Evolutionary conservation across 1,139 yeast genomes (phyloP), one percentile per base, ranked within the genome.

Genomic region (Geotrichum macrosporum): DNA sequence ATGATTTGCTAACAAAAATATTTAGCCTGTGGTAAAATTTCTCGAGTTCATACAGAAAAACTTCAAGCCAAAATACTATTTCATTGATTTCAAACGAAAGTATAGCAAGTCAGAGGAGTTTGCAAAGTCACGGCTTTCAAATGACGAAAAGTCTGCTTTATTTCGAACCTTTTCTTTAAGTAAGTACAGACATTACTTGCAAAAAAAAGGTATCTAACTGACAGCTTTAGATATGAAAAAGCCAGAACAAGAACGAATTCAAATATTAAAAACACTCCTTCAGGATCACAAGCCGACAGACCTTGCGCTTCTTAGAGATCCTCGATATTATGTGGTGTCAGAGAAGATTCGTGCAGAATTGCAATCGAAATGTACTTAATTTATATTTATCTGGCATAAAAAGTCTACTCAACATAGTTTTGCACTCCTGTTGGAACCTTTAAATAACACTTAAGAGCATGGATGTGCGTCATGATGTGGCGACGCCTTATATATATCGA

Each of bases 41-140:
- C 54, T 71, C 37, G 54, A 57, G 15, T 63, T 68, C 35, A 51
- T 75, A 13, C 58, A 60, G n/a, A 46, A 53, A n/a, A 55, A 59
- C 4, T 61, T 59, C 45, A 58, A 59, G 10, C 59, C 68, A 21
- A 66, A 65, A 15, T 50, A 62, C 38, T 65, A 69, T 41, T 77
- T 69, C 51, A 56, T 69, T n/a, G 78, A 74, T 42, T 75, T 76
- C 56, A 73, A 73, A 51, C 64, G 77, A 16, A 65, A 67, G 47
- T 56, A 61, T 56, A 61, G 69, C 21, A 60, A 58, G 9, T 59
- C 59, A 5, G 54, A 59, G 0, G 63, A 57, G 22, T 65, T 73
- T 50, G 53, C 55, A 19, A 53, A 53, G 2, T 50, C 65, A 2
- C 57, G 57, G 4, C 51, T 71, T 2, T 44, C 68, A 2, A 75